A percentile compares a stretch with the other conserved stretches of the same genome.
Conservation (phyloP, 2,329 filamentous ascomycete species). For the Sclerotinia sclerotiorum region DNA sequence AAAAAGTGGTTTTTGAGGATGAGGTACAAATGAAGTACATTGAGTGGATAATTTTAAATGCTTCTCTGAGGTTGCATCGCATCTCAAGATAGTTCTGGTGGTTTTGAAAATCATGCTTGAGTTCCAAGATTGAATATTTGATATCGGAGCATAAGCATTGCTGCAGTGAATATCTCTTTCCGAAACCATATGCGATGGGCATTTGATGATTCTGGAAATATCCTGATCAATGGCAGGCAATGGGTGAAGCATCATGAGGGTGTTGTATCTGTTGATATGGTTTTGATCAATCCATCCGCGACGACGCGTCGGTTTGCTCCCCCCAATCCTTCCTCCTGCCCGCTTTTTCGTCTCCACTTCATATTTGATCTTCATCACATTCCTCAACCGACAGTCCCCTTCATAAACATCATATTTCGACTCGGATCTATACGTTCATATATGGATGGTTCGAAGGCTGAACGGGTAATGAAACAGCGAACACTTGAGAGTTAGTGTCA, state of each 20-base stretch:
- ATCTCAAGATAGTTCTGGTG: not conserved
- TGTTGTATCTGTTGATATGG: no score
- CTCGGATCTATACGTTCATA: not conserved
- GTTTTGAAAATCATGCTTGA: not conserved
- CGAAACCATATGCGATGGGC: not conserved
- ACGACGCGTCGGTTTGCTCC: no score
- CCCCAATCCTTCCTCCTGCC: no score
- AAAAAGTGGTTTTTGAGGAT: not conserved
- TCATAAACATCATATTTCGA: not conserved
- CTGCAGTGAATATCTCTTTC: not conserved
- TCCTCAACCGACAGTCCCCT: no score
- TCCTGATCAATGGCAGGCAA: not conserved
- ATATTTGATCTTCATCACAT: no score
- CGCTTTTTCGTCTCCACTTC: no score
- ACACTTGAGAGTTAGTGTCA: not conserved
- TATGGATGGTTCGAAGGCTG: not conserved
- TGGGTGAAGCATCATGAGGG: not conserved
- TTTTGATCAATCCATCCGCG: no score
- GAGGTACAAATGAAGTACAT: constrained; percentile 9
- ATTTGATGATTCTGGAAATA: not conserved
- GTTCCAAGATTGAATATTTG: not conserved
- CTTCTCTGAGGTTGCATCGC: not conserved
- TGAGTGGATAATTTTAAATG: not conserved
- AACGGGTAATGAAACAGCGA: not conserved
- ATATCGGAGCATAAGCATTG: not conserved